A percentile compares a stretch with the other conserved stretches of the same genome.
Evolutionary conservation across 176 grass and related monocot species (phyloP).

Genomic region (Thinopyrum elongatum): DNA sequence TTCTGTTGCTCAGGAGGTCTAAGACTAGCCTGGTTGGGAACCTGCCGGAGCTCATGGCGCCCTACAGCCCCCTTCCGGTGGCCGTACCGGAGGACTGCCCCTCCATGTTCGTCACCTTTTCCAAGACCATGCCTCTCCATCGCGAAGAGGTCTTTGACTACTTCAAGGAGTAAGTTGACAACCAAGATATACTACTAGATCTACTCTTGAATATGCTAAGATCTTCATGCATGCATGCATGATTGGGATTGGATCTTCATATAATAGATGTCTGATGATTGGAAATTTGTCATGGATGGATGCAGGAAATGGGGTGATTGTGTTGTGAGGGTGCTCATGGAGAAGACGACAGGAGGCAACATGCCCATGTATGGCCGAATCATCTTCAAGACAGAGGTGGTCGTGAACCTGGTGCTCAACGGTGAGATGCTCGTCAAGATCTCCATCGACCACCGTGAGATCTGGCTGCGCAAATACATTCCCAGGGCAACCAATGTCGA

Average conservation of each 20-base stretch:
- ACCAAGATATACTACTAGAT: background rate
- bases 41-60: conserved; percentile 7
- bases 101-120: conserved; percentile 28
- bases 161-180: conserved; percentile 46
- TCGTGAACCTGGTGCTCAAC: conserved; percentile 34
- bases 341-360: background rate
- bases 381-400: conserved; percentile 27
- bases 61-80: background rate
- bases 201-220: background rate
- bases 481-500: background rate
- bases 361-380: conserved; percentile 37
- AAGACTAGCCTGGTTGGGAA: background rate
- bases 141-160: conserved; percentile 54
- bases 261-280: no score
- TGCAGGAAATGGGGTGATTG: conserved; percentile 35
- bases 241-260: background rate
- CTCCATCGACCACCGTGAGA: conserved; percentile 5
- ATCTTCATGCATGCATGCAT: background rate
- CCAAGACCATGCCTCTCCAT: conserved; percentile 24
- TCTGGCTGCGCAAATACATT: conserved; percentile 47
- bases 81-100: conserved; percentile 33
- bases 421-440: background rate
- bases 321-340: conserved; percentile 35
- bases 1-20: background rate
- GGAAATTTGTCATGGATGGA: no score